Percentiles rank a stretch among this genome's conserved stretches.
These are phyloP conservation scores for Combretum micranthum DNA, from an alignment of 345 rosid genomes.

Conservation along the genomic window DNA sequence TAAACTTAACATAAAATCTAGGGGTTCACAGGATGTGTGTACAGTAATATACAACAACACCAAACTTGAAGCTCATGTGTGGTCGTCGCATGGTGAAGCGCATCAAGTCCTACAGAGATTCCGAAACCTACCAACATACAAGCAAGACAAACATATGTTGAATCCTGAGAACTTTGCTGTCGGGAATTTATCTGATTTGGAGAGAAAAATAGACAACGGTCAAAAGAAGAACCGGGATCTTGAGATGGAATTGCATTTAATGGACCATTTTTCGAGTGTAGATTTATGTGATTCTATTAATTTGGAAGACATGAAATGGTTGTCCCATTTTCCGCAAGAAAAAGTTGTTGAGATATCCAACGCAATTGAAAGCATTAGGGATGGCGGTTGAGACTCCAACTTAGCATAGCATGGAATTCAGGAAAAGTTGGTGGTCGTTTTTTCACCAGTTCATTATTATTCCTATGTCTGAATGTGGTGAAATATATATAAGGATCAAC, in stretches of 20 bases:
- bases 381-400: too few relatives aligned
- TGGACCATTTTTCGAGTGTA: constrained; percentile 1
- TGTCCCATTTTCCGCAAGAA: constrained; percentile 9
- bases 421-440: too few relatives aligned
- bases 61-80: constrained; percentile 19
- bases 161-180: constrained; percentile 22
- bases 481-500: too few relatives aligned
- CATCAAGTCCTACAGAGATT: constrained; percentile 11
- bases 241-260: constrained; percentile 20
- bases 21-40: constrained; percentile 26
- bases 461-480: too few relatives aligned
- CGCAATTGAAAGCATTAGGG: constrained; percentile 1
- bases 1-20: too few relatives aligned
- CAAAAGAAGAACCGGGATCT: constrained; percentile 16
- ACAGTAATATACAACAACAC: constrained; percentile 23
- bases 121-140: constrained; percentile 16
- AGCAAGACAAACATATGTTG: constrained; percentile 29
- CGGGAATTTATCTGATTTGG: constrained; percentile 12
- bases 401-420: too few relatives aligned
- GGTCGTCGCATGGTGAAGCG: constrained; percentile 32
- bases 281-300: not conserved
- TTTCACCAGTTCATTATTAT: too few relatives aligned
- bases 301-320: constrained; percentile 11
- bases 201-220: constrained; percentile 10
- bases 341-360: constrained; percentile 4